Evolutionary conservation across 73 alveolate genomes (phyloP).

Genomic region (Paramecium tetraurelia): DNA sequence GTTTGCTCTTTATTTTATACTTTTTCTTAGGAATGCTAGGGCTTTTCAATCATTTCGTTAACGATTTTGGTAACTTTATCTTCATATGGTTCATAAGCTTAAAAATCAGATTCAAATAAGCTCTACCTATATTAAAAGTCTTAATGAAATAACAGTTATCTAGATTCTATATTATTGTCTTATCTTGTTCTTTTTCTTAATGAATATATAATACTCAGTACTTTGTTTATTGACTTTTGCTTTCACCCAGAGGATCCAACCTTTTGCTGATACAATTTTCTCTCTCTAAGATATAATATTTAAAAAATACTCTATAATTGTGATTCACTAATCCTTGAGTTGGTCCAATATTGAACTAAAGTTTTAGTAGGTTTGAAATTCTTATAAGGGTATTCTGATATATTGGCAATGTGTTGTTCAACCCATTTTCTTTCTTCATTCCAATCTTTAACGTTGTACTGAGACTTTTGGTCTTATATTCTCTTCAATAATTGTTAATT

Average conservation of each 20-base stretch:
- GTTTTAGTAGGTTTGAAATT: constrained; percentile 39
- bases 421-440: constrained; percentile 40
- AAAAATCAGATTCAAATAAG: not conserved
- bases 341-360: constrained; percentile 20
- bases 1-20: not conserved
- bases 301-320: not conserved
- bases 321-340: not conserved
- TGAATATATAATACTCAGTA: not conserved
- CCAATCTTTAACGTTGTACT: constrained; percentile 27
- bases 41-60: not conserved
- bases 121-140: not conserved
- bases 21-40: not conserved
- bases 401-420: constrained; percentile 19
- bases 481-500: constrained; percentile 12
- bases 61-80: not conserved
- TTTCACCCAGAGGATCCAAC: not conserved
- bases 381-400: constrained; percentile 31
- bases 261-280: not conserved
- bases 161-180: not conserved
- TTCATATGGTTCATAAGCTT: not conserved
- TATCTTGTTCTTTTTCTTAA: not conserved
- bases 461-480: constrained; percentile 29
- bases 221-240: constrained; percentile 19
- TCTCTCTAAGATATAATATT: not conserved
- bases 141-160: not conserved